These are phyloP conservation scores for Apiospora pterosperma DNA, from an alignment of 2,329 filamentous ascomycete genomes.

Conservation along the genomic window DNA sequence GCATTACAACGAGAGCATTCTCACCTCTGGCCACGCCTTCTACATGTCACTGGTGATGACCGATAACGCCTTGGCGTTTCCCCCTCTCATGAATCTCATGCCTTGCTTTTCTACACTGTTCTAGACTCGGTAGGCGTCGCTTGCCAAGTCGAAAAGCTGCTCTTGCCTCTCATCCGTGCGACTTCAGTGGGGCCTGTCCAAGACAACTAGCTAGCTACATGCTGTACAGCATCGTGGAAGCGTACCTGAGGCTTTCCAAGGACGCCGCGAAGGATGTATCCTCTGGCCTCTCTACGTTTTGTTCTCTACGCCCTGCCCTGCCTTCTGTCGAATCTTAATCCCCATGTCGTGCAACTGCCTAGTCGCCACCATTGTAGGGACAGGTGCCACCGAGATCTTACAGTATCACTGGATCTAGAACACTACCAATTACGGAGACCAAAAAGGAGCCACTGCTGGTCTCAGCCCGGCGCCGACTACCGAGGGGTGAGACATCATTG, in stretches of 20 bases:
- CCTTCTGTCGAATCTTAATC: background rate
- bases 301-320: background rate
- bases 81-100: background rate
- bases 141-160: background rate
- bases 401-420: slow-evolving; percentile 1
- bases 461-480: background rate
- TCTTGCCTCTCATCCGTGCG: background rate
- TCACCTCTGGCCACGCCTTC: background rate
- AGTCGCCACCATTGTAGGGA: background rate
- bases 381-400: background rate
- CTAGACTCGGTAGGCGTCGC: background rate
- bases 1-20: background rate
- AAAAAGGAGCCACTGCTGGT: background rate
- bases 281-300: background rate
- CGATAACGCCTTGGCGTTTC: background rate
- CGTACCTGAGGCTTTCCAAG: background rate
- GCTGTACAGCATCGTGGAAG: background rate
- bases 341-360: background rate
- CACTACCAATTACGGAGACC: background rate
- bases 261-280: background rate
- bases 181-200: background rate
- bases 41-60: background rate
- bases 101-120: background rate
- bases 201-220: background rate
- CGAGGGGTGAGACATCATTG: background rate